These are phyloP conservation scores for Brassica cretica DNA, from an alignment of 345 rosid species.

Conservation along the genomic window DNA sequence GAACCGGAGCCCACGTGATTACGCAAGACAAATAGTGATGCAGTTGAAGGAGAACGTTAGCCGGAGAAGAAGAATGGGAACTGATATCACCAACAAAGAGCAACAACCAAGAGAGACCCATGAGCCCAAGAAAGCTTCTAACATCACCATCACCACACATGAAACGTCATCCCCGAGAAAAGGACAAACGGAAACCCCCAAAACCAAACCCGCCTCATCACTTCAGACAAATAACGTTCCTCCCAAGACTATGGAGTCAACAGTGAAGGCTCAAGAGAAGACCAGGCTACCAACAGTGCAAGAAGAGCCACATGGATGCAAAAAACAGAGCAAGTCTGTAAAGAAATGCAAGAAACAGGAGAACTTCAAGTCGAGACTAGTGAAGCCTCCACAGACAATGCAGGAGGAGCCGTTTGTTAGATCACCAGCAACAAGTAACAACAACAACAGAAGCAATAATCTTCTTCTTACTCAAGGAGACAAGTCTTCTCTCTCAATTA, in stretches of 20 bases:
- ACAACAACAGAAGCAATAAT: slow-evolving; percentile 4
- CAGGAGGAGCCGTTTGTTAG: slow-evolving; percentile 68
- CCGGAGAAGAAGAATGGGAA: slow-evolving; percentile 55
- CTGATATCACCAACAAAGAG: slow-evolving; percentile 75
- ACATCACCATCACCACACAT: slow-evolving; percentile 30
- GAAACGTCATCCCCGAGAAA: slow-evolving; percentile 56
- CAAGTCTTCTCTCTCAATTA: slow-evolving; percentile 51
- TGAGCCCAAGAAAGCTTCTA: slow-evolving; percentile 55
- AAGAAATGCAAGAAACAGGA: slow-evolving; percentile 47
- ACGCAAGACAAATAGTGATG: slow-evolving; percentile 74
- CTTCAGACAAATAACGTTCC: slow-evolving; percentile 13
- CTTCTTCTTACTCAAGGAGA: slow-evolving; percentile 40
- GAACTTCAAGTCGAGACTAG: slow-evolving; percentile 38
- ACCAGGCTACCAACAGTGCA: slow-evolving; percentile 29
- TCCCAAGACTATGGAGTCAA: slow-evolving; percentile 17
- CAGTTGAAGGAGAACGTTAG: slow-evolving; percentile 72
- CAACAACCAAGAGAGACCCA: slow-evolving; percentile 44
- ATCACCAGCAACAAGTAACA: slow-evolving; percentile 33
- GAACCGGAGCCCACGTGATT: slow-evolving; percentile 57
- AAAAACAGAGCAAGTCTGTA: slow-evolving; percentile 31
- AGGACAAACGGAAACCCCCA: slow-evolving; percentile 45
- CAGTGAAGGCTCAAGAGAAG: slow-evolving; percentile 28
- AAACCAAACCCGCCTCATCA: slow-evolving; percentile 34
- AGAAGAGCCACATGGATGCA: slow-evolving; percentile 22
- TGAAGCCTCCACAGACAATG: slow-evolving; percentile 57